A percentile compares a stretch with the other conserved stretches of the same genome.
Conservation (phyloP, 2,329 filamentous ascomycete species). For the Pseudogymnoascus sp. region DNA sequence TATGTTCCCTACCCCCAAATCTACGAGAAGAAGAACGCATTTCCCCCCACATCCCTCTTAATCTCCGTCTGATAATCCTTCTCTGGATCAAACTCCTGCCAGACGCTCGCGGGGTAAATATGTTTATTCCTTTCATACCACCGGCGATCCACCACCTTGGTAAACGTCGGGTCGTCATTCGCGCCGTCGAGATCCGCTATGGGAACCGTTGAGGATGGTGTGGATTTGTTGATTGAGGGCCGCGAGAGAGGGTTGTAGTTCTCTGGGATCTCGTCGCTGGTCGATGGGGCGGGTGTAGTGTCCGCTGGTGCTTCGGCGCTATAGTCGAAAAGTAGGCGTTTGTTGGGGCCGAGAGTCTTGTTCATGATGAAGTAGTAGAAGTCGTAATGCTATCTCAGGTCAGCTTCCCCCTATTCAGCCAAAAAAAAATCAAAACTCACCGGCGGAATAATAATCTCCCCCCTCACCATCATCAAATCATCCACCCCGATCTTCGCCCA, state of each 20-base stretch:
- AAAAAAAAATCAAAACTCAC: constrained; percentile 45
- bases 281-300: constrained; percentile 7
- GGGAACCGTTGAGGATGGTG: constrained; percentile 8
- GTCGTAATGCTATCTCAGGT: constrained; percentile 71
- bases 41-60: constrained; percentile 77
- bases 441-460: constrained; percentile 87
- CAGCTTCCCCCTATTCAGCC: background rate
- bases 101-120: constrained; percentile 91
- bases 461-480: constrained; percentile 86
- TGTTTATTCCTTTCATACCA: constrained; percentile 99
- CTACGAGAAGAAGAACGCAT: constrained; percentile 78
- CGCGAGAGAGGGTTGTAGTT: constrained; percentile 34
- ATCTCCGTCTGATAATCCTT: constrained; percentile 74
- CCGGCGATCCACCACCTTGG: constrained; percentile 88
- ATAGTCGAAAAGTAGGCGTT: constrained; percentile 71
- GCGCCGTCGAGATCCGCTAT: constrained; percentile 63
- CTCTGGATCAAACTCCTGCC: constrained; percentile 89
- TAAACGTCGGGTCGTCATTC: constrained; percentile 67
- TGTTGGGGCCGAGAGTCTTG: constrained; percentile 65
- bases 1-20: background rate
- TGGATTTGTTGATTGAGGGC: constrained; percentile 28
- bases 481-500: constrained; percentile 95
- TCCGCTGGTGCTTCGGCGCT: constrained; percentile 39
- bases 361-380: constrained; percentile 97
- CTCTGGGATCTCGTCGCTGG: constrained; percentile 17